phyloP scores from a whole-genome alignment of 2,329 filamentous ascomycete species.

The Colletotrichum cordylinicola region DNA sequence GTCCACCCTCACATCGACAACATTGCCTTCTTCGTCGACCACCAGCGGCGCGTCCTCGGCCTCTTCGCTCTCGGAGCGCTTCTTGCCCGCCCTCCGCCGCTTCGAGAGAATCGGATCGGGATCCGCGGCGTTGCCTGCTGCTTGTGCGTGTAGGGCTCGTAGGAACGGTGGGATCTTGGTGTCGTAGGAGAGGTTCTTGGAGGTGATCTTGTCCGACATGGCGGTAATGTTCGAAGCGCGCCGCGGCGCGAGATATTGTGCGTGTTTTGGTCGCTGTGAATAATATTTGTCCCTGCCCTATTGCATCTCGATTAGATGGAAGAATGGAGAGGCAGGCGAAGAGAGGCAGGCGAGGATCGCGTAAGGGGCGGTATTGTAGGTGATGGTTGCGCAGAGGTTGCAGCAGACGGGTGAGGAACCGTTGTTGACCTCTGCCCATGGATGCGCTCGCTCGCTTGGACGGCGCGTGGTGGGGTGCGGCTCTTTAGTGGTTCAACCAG shows the following conservation, averaged over 20 bases:
- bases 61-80: conserved; percentile 68
- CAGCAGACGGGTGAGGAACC: background rate
- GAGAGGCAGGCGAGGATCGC: background rate
- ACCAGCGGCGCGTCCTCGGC: conserved; percentile 80
- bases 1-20: conserved; percentile 55
- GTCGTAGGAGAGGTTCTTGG: conserved; percentile 74
- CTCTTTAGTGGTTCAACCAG: background rate
- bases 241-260: conserved; percentile 15
- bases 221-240: conserved; percentile 18
- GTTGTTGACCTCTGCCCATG: background rate
- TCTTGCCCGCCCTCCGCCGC: conserved; percentile 55
- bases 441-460: background rate
- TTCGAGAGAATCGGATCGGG: conserved; percentile 59
- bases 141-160: conserved; percentile 58
- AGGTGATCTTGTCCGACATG: conserved; percentile 68
- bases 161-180: conserved; percentile 66
- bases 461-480: background rate
- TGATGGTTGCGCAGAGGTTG: background rate
- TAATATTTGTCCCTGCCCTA: background rate
- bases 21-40: conserved; percentile 75
- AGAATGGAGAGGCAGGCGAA: background rate
- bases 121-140: conserved; percentile 51
- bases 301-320: background rate
- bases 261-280: background rate
- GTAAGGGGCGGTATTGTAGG: background rate